These are phyloP conservation scores for Ilyonectria destructans DNA, from an alignment of 2,329 filamentous ascomycete genomes.

Conservation along the genomic window DNA sequence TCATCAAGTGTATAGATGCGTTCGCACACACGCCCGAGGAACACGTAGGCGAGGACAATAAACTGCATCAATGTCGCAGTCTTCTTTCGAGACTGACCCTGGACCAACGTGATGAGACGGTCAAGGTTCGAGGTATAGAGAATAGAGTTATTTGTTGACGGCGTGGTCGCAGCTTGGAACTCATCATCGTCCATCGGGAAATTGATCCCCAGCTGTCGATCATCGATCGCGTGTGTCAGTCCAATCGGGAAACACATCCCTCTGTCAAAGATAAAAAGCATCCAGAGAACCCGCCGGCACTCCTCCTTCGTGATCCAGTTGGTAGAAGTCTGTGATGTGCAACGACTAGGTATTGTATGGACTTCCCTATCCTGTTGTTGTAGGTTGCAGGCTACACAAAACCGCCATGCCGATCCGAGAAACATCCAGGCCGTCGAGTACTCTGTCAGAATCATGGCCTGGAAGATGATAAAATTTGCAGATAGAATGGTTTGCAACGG, in stretches of 20 bases:
- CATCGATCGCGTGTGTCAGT: conserved; percentile 45
- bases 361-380: conserved; percentile 27
- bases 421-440: conserved; percentile 40
- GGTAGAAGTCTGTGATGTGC: conserved; percentile 19
- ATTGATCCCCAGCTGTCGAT: conserved; percentile 41
- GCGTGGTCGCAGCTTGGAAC: conserved; percentile 34
- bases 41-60: conserved; percentile 41
- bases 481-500: conserved; percentile 42
- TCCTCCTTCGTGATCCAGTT: conserved; percentile 44
- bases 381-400: conserved; percentile 40
- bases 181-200: conserved; percentile 43
- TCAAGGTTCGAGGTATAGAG: conserved; percentile 35
- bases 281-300: conserved; percentile 41
- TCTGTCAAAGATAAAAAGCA: conserved; percentile 46
- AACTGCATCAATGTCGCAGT: conserved; percentile 38
- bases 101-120: conserved; percentile 37
- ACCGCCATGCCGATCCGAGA: conserved; percentile 47
- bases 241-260: conserved; percentile 47
- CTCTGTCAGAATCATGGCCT: conserved; percentile 39
- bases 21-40: conserved; percentile 44
- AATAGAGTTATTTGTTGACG: neutral
- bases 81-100: conserved; percentile 27
- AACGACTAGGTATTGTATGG: conserved; percentile 21
- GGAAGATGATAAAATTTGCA: conserved; percentile 42
- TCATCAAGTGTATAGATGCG: conserved; percentile 34